Evolutionary conservation across 202 grass and related monocot species (phyloP).

Genomic region (Zizania palustris): DNA sequence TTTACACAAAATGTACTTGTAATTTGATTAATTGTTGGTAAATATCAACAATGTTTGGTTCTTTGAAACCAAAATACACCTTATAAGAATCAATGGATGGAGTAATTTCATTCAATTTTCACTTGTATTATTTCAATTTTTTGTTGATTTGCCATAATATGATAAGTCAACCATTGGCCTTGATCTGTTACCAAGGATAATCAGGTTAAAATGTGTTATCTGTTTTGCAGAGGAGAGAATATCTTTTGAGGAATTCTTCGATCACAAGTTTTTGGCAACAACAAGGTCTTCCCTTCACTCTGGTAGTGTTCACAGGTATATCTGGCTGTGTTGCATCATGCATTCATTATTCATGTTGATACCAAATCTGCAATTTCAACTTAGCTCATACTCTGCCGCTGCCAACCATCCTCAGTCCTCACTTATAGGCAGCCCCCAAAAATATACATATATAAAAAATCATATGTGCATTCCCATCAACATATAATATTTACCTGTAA

Average conservation of each 20-base stretch:
- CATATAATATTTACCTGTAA: background rate
- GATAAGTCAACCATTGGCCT: background rate
- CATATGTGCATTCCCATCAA: background rate
- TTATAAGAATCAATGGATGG: background rate
- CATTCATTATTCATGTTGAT: background rate
- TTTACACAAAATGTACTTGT: too few species aligned
- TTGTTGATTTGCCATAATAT: background rate
- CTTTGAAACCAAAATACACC: background rate
- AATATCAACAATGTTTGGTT: background rate
- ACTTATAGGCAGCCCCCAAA: background rate
- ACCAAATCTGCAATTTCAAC: slow-evolving; percentile 22
- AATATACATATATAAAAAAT: background rate
- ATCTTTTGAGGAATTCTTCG: slow-evolving; percentile 78
- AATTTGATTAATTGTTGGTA: background rate
- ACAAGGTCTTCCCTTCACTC: slow-evolving; percentile 43
- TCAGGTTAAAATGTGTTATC: slow-evolving; percentile 25
- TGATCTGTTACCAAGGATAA: slow-evolving; percentile 9
- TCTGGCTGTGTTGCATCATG: slow-evolving; percentile 11
- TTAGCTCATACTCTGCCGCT: background rate
- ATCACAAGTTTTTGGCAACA: slow-evolving; percentile 59
- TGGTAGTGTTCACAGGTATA: slow-evolving; percentile 27
- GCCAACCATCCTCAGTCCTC: too few species aligned
- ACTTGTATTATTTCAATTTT: background rate
- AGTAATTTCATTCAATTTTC: slow-evolving; percentile 12
- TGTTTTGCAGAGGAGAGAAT: slow-evolving; percentile 68